A percentile compares a stretch with the other conserved stretches of the same genome.
Evolutionary conservation across 441 rosid genomes (phyloP).

Genomic region (Rhodomyrtus psidioides): DNA sequence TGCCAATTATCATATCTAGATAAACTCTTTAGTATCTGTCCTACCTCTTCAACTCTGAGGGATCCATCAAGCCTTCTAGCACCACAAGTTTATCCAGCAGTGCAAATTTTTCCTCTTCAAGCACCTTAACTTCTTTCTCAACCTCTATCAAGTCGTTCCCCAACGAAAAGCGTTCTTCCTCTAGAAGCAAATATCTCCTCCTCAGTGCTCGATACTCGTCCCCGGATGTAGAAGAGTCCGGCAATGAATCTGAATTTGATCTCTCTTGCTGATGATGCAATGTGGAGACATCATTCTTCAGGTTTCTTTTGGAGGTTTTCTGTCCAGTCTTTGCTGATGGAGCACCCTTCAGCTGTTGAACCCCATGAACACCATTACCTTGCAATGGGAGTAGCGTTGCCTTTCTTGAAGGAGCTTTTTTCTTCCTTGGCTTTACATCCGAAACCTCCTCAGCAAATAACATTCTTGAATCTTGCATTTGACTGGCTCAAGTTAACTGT

Average conservation of each 20-base stretch:
- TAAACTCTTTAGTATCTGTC: background rate
- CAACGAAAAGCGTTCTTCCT: slow-evolving; percentile 66
- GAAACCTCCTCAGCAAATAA: slow-evolving; percentile 33
- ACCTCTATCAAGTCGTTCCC: slow-evolving; percentile 57
- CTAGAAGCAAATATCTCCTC: slow-evolving; percentile 60
- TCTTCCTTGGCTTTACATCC: slow-evolving; percentile 31
- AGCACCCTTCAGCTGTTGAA: slow-evolving; percentile 18
- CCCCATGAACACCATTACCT: slow-evolving; percentile 19
- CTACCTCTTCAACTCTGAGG: slow-evolving; percentile 34
- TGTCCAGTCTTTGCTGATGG: slow-evolving; percentile 18
- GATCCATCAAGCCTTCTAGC: slow-evolving; percentile 83
- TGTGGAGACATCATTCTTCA: slow-evolving; percentile 34
- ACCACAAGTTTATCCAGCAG: slow-evolving; percentile 89
- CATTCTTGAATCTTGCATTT: slow-evolving; percentile 56
- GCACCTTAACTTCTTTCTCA: slow-evolving; percentile 58
- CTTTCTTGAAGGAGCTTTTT: slow-evolving; percentile 31
- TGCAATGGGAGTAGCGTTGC: slow-evolving; percentile 27
- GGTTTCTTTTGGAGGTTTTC: slow-evolving; percentile 36
- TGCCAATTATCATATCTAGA: background rate
- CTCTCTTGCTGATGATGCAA: slow-evolving; percentile 48
- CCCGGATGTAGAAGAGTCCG: slow-evolving; percentile 50
- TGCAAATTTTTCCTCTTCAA: slow-evolving; percentile 67
- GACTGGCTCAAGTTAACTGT: background rate
- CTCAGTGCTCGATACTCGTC: slow-evolving; percentile 66
- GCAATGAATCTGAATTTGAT: slow-evolving; percentile 63